These are phyloP conservation scores for Dothideomycetidae sp. DNA, from an alignment of 2,329 filamentous ascomycete genomes.

Conservation along the genomic window DNA sequence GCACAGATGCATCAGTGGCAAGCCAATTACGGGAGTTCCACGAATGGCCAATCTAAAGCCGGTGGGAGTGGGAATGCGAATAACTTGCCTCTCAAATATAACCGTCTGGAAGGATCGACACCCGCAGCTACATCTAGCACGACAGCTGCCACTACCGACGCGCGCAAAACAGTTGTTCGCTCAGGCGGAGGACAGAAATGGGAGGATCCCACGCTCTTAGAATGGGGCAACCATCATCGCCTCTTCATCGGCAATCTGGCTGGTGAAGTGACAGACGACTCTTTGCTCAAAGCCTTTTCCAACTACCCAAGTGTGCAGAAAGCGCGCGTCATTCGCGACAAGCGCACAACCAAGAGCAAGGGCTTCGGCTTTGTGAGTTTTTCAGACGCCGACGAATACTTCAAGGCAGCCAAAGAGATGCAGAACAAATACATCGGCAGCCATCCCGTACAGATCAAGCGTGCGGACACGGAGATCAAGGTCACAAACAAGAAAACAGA, in stretches of 20 bases:
- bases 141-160: constrained; percentile 27
- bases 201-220: constrained; percentile 75
- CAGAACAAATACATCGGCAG: constrained; percentile 98
- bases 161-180: constrained; percentile 72
- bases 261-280: constrained; percentile 94
- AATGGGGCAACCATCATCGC: constrained; percentile 91
- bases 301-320: constrained; percentile 82
- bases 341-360: constrained; percentile 89
- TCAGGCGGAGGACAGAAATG: constrained; percentile 84
- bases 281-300: constrained; percentile 82
- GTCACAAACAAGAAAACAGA: constrained; percentile 44
- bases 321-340: constrained; percentile 85
- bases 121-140: constrained; percentile 22
- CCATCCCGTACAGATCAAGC: constrained; percentile 65
- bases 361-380: constrained; percentile 96
- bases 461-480: constrained; percentile 84
- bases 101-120: constrained; percentile 7
- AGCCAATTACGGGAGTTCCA: constrained; percentile 54
- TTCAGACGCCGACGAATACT: constrained; percentile 88
- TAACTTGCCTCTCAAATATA: constrained; percentile 12
- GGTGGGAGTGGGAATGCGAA: constrained; percentile 20
- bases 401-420: constrained; percentile 94
- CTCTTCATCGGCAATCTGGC: constrained; percentile 95
- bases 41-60: constrained; percentile 20
- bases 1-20: constrained; percentile 93